A percentile compares a stretch with the other conserved stretches of the same genome.
Conservation (phyloP, 2,329 filamentous ascomycete genomes). For the Juglanconis oblonga region DNA sequence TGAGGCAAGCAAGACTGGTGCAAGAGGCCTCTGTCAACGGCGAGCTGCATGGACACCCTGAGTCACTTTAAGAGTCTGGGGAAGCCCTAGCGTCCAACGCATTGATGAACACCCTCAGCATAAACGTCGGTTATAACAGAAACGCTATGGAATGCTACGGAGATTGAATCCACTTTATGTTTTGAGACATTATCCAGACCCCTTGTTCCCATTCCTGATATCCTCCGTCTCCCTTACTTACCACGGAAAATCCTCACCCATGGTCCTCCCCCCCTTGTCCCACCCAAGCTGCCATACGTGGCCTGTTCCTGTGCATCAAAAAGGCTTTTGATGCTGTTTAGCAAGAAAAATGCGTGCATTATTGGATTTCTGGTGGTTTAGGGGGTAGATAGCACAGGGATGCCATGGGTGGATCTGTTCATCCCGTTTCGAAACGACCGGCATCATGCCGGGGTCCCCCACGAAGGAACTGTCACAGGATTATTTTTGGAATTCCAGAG, state of each 20-base stretch:
- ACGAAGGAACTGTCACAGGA: background rate
- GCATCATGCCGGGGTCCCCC: background rate
- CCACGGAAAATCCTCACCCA: background rate
- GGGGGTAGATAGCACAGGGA: background rate
- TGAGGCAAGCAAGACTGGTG: background rate
- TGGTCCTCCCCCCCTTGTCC: background rate
- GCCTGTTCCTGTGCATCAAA: background rate
- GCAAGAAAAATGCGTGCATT: background rate
- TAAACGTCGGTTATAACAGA: background rate
- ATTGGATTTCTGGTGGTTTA: background rate
- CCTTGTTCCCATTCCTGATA: background rate
- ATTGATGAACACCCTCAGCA: background rate
- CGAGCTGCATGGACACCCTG: background rate
- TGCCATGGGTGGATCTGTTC: background rate
- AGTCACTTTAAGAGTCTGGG: background rate
- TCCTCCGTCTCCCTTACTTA: background rate
- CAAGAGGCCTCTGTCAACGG: background rate
- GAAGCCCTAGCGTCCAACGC: background rate
- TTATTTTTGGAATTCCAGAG: background rate
- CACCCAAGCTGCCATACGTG: background rate
- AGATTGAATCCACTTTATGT: conserved; percentile 1
- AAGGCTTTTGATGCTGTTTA: background rate
- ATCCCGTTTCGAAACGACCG: conserved; percentile 5
- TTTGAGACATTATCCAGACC: background rate
- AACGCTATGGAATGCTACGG: conserved; percentile 3